Evolutionary conservation across 495 filamentous ascomycete genomes (phyloP).

Genomic region (Staphylotrichum tortipilum): DNA sequence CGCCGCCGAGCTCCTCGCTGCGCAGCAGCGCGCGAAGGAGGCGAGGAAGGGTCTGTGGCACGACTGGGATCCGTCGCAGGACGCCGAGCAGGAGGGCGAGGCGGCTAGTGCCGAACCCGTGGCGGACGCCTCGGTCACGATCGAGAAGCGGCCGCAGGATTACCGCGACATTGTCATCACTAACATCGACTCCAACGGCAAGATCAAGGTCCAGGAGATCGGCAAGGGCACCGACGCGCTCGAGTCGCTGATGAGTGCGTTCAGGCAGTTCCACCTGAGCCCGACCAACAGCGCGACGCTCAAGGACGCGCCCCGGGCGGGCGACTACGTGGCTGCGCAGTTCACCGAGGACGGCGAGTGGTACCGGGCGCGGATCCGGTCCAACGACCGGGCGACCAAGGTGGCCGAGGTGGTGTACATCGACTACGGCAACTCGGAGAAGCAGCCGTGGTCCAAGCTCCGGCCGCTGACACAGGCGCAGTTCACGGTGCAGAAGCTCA

Average conservation of each 20-base stretch:
- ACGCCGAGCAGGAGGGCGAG: slow-evolving; percentile 50
- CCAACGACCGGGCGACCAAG: slow-evolving; percentile 84
- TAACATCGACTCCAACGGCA: slow-evolving; percentile 66
- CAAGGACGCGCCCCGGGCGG: slow-evolving; percentile 73
- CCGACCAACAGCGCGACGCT: slow-evolving; percentile 61
- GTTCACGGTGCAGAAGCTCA: slow-evolving; percentile 71
- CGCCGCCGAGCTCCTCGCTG: slow-evolving; percentile 74
- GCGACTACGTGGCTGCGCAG: slow-evolving; percentile 80
- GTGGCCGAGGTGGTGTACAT: slow-evolving; percentile 86
- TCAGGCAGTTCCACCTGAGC: slow-evolving; percentile 78
- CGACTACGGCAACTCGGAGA: slow-evolving; percentile 93
- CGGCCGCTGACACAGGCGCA: slow-evolving; percentile 68
- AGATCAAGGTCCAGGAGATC: slow-evolving; percentile 80
- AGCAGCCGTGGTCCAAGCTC: slow-evolving; percentile 70
- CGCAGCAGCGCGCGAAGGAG: slow-evolving; percentile 81
- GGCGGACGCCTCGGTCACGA: slow-evolving; percentile 31
- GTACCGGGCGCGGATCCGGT: slow-evolving; percentile 86
- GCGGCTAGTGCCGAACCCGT: slow-evolving; percentile 43
- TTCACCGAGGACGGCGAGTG: slow-evolving; percentile 82
- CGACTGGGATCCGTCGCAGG: slow-evolving; percentile 82
- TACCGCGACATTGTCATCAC: slow-evolving; percentile 91
- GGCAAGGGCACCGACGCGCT: slow-evolving; percentile 74
- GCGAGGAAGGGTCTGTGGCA: slow-evolving; percentile 82
- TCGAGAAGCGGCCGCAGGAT: slow-evolving; percentile 59
- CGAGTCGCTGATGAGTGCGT: slow-evolving; percentile 76